Evolutionary conservation across 495 filamentous ascomycete genomes (phyloP).

Genomic region (Aspergillus conjunctus): DNA sequence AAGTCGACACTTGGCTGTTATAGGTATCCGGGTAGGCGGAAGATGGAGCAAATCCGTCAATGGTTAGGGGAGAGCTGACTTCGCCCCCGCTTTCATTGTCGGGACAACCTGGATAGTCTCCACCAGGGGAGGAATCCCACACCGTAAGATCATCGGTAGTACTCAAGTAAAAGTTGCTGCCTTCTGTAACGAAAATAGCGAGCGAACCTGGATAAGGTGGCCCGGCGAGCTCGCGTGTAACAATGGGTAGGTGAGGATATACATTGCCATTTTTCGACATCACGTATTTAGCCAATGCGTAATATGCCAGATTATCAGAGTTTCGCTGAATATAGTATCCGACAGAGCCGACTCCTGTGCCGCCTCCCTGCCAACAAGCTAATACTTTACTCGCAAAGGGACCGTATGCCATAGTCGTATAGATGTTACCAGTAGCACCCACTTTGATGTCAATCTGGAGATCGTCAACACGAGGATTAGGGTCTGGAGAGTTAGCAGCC

Average conservation of each 20-base stretch:
- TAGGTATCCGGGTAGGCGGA: conserved; percentile 11
- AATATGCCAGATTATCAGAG: conserved; percentile 17
- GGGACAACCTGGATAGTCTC: conserved; percentile 7
- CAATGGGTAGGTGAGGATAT: conserved; percentile 9
- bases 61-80: conserved; percentile 10
- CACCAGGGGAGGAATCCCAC: conserved; percentile 9
- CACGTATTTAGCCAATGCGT: conserved; percentile 16
- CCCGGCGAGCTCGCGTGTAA: background rate
- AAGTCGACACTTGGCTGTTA: conserved; percentile 13
- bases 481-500: conserved; percentile 10
- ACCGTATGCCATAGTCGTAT: conserved; percentile 8
- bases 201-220: conserved; percentile 5
- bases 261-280: background rate
- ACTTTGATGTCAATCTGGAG: conserved; percentile 14
- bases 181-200: conserved; percentile 10
- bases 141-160: conserved; percentile 13
- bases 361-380: background rate
- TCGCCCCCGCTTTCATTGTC: conserved; percentile 13
- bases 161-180: conserved; percentile 12
- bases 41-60: conserved; percentile 14
- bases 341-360: background rate
- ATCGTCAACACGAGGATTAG: conserved; percentile 14
- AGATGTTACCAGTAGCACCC: background rate
- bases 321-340: conserved; percentile 16
- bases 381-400: conserved; percentile 1